Base-by-base conservation (phyloP, 73 alveolate species). In the Paraurostyla sp. region DNA sequence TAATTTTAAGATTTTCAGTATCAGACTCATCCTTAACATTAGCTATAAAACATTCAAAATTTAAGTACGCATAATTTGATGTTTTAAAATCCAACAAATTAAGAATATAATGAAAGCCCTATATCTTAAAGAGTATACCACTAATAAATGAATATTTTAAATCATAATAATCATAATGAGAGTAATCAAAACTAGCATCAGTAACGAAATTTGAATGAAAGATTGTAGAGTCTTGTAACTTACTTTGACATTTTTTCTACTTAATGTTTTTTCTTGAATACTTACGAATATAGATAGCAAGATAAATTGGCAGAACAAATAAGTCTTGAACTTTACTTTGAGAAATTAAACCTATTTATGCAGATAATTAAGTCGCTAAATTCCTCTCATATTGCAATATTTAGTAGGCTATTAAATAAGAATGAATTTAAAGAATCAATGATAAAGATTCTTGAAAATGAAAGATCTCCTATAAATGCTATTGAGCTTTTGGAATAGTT, bases 41-140 rank as follows among this genome's bases (percentile, higher is more conserved):
- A n/a, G n/a, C n/a, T n/a, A n/a, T n/a, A n/a, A n/a, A n/a, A n/a
- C n/a, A n/a, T n/a, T n/a, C n/a, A n/a, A n/a, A n/a, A n/a, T n/a
- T n/a, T n/a, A n/a, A n/a, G n/a, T n/a, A n/a, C n/a, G n/a, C n/a
- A n/a, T n/a, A n/a, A n/a, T n/a, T n/a, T n/a, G n/a, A n/a, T n/a
- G n/a, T n/a, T n/a, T n/a, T n/a, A n/a, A n/a, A n/a, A n/a, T n/a
- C n/a, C n/a, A 2, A 73, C 86, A 73, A 73, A 65, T 30, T 22
- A 65, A 38, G 58, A 35, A n/a, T 49, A 73, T 45, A 16, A 48
- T 22, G 86, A 73, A 73, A 73, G 86, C 27, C 86, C 86, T 29
- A 73, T 73, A 36, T 18, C 50, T 23, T 46, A 73, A 73, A 73
- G 86, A 48, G 50, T 73, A 4, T 73, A 43, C 27, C 86, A 73